phyloP scores from a whole-genome alignment of 129 eudicot genomes.

The Tagetes patula region DNA sequence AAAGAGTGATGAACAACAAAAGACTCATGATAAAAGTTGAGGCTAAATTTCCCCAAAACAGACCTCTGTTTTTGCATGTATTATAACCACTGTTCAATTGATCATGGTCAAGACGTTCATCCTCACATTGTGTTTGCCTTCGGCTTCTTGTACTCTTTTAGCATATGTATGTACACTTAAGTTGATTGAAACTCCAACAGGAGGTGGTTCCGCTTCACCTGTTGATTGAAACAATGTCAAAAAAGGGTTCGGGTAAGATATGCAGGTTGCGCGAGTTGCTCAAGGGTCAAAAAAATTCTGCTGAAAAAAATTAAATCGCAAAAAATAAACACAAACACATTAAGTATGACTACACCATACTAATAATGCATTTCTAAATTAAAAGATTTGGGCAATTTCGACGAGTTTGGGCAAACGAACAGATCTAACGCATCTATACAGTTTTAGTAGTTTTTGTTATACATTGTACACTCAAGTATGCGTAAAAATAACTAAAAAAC shows the following conservation, averaged over 20 bases:
- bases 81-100: constrained; percentile 10
- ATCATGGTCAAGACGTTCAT: constrained; percentile 6
- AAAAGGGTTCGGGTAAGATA: neutral
- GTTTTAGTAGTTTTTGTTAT: constrained; percentile 11
- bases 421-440: neutral
- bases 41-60: constrained; percentile 7
- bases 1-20: constrained; percentile 7
- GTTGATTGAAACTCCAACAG: constrained; percentile 16
- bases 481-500: neutral
- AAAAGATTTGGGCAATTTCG: neutral
- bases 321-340: neutral
- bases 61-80: constrained; percentile 24
- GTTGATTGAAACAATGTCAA: constrained; percentile 16
- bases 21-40: constrained; percentile 23
- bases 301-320: neutral
- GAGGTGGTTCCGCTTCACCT: constrained; percentile 16
- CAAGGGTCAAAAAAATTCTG: neutral
- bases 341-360: neutral
- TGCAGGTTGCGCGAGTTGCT: neutral
- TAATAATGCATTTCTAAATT: neutral
- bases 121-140: constrained; percentile 12
- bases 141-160: constrained; percentile 20
- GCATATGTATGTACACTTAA: constrained; percentile 29
- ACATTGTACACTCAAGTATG: constrained; percentile 8
- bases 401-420: neutral